Percentiles rank a stretch among this genome's conserved stretches.
phyloP scores from a whole-genome alignment of 768 basidiomycete species.

The Tephrocybe rancida region DNA sequence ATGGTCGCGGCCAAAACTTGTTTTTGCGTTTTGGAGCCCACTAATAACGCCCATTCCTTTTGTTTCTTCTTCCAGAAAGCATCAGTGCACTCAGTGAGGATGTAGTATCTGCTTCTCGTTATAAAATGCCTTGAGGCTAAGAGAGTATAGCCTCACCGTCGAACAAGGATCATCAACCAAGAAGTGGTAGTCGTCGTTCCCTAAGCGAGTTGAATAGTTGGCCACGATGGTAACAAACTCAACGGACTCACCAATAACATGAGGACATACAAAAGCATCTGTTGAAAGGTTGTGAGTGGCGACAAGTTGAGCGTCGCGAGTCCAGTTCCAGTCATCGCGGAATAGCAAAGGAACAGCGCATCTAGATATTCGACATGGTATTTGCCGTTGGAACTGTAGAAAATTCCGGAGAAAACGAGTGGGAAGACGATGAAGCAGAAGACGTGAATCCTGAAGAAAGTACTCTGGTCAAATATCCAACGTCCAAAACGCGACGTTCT shows the following conservation, averaged over 20 bases:
- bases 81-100: slow-evolving; percentile 44
- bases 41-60: neutral
- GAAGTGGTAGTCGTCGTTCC: slow-evolving; percentile 55
- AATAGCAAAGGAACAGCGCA: slow-evolving; percentile 62
- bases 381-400: slow-evolving; percentile 65
- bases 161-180: slow-evolving; percentile 68
- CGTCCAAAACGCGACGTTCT: neutral
- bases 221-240: neutral
- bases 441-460: slow-evolving; percentile 58
- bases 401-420: slow-evolving; percentile 60
- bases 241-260: slow-evolving; percentile 47
- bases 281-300: slow-evolving; percentile 48
- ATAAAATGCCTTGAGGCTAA: neutral
- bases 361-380: slow-evolving; percentile 55
- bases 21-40: neutral
- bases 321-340: slow-evolving; percentile 55
- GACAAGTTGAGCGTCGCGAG: slow-evolving; percentile 52
- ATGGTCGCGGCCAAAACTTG: slow-evolving; percentile 24
- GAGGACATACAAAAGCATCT: slow-evolving; percentile 52
- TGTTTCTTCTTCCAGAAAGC: slow-evolving; percentile 25
- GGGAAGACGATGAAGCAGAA: slow-evolving; percentile 56
- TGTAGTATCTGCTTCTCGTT: slow-evolving; percentile 37
- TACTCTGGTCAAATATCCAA: slow-evolving; percentile 28
- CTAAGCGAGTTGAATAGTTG: slow-evolving; percentile 19
- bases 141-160: slow-evolving; percentile 40